phyloP scores from a whole-genome alignment of 257 asterid genomes.

The Solanum sitiens region DNA sequence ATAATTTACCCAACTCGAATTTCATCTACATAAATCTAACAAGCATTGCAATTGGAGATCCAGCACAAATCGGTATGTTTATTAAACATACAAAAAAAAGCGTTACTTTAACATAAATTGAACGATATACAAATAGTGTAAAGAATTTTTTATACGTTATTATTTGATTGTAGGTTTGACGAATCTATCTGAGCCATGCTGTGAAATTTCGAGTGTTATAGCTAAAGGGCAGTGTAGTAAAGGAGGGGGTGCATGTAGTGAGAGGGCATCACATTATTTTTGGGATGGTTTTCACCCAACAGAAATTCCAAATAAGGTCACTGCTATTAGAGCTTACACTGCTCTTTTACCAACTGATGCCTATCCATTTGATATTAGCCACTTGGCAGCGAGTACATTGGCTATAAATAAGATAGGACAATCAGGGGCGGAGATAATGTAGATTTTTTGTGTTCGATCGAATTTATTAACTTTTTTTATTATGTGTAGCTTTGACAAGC shows the following conservation, averaged over 20 bases:
- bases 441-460: neutral
- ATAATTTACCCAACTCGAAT: slow-evolving; percentile 4
- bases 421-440: neutral
- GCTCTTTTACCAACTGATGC: slow-evolving; percentile 13
- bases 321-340: slow-evolving; percentile 11
- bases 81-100: neutral
- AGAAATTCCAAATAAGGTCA: neutral
- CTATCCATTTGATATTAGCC: slow-evolving; percentile 23
- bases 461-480: neutral
- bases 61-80: neutral
- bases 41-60: neutral
- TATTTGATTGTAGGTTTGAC: slow-evolving; percentile 15
- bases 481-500: neutral
- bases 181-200: slow-evolving; percentile 13
- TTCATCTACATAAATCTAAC: slow-evolving; percentile 10
- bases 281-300: slow-evolving; percentile 36
- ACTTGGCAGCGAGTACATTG: slow-evolving; percentile 3
- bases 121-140: neutral
- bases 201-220: neutral
- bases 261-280: slow-evolving; percentile 9
- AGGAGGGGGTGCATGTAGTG: slow-evolving; percentile 14
- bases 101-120: neutral
- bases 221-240: slow-evolving; percentile 16
- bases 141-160: neutral
- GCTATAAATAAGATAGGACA: neutral